Evolutionary conservation across 2,329 filamentous ascomycete genomes (phyloP), one percentile per base, ranked within the genome.

Genomic region (Akanthomyces muscarius): DNA sequence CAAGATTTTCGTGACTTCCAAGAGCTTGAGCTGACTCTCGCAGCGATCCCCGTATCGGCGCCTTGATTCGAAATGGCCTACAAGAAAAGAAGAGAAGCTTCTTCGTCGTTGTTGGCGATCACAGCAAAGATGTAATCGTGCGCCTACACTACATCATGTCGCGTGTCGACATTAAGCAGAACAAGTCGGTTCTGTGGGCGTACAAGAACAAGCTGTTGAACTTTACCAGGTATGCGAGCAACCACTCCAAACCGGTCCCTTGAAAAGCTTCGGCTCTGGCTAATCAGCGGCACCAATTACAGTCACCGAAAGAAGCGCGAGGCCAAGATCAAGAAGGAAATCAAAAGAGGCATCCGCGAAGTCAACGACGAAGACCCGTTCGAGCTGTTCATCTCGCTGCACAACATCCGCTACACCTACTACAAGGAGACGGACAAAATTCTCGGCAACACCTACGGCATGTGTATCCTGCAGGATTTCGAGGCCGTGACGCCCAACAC

Each of bases 361-460:
- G 86, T 90, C 66, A 97, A 99, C 76, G 85, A 87, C 61, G 92
- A 96, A 74, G 95, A 99, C 74, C 90, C 95, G 0, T 99, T 99
- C 80, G 95, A 99, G 78, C 86, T 98, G 61, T 99, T 98, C 78
- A 89, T 98, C 70, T 95, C 92, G 64, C 87, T 97, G 63, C 91
- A 98, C 80, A 92, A 97, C 76, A 97, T 99, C 74, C 90, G 95
- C 76, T 99, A 99, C 84, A 92, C 95, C 63, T 99, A 97, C 83
- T 99, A 99, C 82, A 99, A 99, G 79, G 95, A 99, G 80, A 98
- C 95, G 33, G 95, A 99, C 72, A 98, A 97, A 82, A 97, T 99
- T 72, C 78, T 98, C 63, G 95, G 95, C 74, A 96, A 98, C 76
- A 99, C 95, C 50, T 99, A 95, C 73, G 94, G 94, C 73, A 97